These are phyloP conservation scores for Colletotrichum lupini DNA, from an alignment of 2,329 filamentous ascomycete species.

Conservation along the genomic window DNA sequence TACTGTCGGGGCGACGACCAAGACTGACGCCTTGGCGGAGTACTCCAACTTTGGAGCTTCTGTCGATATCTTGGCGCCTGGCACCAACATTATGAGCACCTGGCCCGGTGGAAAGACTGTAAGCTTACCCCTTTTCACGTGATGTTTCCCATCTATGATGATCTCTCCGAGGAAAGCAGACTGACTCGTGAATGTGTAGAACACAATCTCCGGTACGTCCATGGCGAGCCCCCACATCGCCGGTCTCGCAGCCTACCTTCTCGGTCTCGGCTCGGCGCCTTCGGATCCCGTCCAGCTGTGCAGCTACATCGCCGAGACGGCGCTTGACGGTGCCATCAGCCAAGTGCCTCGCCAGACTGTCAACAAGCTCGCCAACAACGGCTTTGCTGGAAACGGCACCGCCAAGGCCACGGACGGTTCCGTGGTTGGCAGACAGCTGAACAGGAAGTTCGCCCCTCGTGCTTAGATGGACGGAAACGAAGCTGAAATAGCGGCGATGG, in stretches of 20 bases:
- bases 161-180: too few species aligned
- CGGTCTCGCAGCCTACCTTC: constrained; percentile 42
- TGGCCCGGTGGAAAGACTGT: constrained; percentile 56
- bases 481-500: too few species aligned
- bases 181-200: constrained; percentile 9
- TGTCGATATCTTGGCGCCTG: constrained; percentile 65
- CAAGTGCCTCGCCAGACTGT: constrained; percentile 46
- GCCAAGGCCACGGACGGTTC: constrained; percentile 14
- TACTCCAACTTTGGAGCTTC: constrained; percentile 65
- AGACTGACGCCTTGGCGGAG: constrained; percentile 51
- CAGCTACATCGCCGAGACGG: constrained; percentile 52
- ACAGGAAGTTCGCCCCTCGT: constrained; percentile 19
- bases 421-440: constrained; percentile 14
- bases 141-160: background rate
- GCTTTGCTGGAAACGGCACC: constrained; percentile 31
- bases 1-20: constrained; percentile 63
- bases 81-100: constrained; percentile 57
- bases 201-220: constrained; percentile 36
- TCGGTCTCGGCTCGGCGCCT: constrained; percentile 56
- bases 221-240: constrained; percentile 38
- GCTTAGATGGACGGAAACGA: background rate
- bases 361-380: constrained; percentile 50
- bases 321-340: constrained; percentile 51
- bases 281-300: constrained; percentile 48
- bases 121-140: constrained; percentile 33